phyloP scores from a whole-genome alignment of 2,329 filamentous ascomycete genomes.

The Microdochium trichocladiopsis region DNA sequence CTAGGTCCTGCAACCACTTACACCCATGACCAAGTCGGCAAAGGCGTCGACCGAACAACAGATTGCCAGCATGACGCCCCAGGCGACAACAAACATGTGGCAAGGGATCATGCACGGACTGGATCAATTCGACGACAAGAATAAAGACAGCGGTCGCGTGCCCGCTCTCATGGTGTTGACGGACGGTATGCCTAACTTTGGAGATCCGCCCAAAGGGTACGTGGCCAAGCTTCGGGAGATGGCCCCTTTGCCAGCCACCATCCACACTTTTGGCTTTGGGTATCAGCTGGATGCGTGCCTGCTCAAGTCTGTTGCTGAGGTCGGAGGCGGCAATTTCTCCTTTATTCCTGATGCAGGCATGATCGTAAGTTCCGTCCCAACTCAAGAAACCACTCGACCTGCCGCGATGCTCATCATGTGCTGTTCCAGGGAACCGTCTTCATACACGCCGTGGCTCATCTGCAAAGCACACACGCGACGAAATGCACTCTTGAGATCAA shows the following conservation, averaged over 20 bases:
- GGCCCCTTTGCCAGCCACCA: slow-evolving; percentile 31
- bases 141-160: slow-evolving; percentile 26
- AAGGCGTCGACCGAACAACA: slow-evolving; percentile 33
- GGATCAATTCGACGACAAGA: slow-evolving; percentile 30
- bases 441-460: slow-evolving; percentile 52
- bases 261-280: slow-evolving; percentile 49
- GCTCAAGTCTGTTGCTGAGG: slow-evolving; percentile 52
- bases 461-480: slow-evolving; percentile 50
- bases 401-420: too few relatives aligned
- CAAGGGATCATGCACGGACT: slow-evolving; percentile 45
- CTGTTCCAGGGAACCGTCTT: slow-evolving; percentile 46
- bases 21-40: slow-evolving; percentile 35
- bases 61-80: slow-evolving; percentile 32
- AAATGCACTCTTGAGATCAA: slow-evolving; percentile 33
- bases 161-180: slow-evolving; percentile 47
- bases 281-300: slow-evolving; percentile 41
- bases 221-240: slow-evolving; percentile 42
- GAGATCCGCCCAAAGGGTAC: slow-evolving; percentile 42
- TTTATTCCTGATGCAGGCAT: slow-evolving; percentile 58
- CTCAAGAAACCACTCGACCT: too few relatives aligned
- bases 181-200: slow-evolving; percentile 44
- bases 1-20: slow-evolving; percentile 35
- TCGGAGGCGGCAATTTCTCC: slow-evolving; percentile 48
- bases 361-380: slow-evolving; percentile 32
- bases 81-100: slow-evolving; percentile 48